Evolutionary conservation across 805 yeast species (phyloP), one percentile per base, ranked within the genome.

Genomic region (Lachancea mirantina): DNA sequence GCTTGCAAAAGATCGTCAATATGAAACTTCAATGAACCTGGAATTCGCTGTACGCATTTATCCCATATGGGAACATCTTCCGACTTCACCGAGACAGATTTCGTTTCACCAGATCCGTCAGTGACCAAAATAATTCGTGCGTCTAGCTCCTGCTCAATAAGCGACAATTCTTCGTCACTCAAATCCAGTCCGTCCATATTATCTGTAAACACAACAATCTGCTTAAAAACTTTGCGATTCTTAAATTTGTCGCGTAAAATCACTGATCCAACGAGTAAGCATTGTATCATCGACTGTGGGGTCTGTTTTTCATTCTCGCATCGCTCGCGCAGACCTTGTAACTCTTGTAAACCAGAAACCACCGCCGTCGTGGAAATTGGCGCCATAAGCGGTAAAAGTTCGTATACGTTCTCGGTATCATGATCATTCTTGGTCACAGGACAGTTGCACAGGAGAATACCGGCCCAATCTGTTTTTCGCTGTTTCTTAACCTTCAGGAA

Each of bases 391-490:
- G 39, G 31, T 17, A 36, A 41, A 6, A 49, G 23, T 25, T 47
- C 41, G 27, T 23, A 41, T 10, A 52, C 43, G 28, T 46, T 42
- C 2, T 48, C 49, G 5, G 53, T 40, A 8, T 36, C 35, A 26
- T 42, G 46, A 5, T 43, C 32, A 28, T 50, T 49, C 7, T 28
- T 31, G 3, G 47, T 35, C 8, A 25, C 22, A 13, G 30, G 26
- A 19, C 46, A 41, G 27, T 48, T 53, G 6, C 45, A 44, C 21
- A 49, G 24, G 25, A 38, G 45, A 23, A 47, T 41, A 32, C 45
- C 43, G 13, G 45, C 35, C 46, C 48, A 55, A 35, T 55, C 59
- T 2, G 61, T 55, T 43, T 52, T 55, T 18, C 61, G 49, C 16
- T 31, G 33, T 25, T 44, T 42, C 30, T 46, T 50, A 26, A 44